phyloP scores from a whole-genome alignment of 1,139 yeast species.

The Kurtzmaniella natalensis region DNA sequence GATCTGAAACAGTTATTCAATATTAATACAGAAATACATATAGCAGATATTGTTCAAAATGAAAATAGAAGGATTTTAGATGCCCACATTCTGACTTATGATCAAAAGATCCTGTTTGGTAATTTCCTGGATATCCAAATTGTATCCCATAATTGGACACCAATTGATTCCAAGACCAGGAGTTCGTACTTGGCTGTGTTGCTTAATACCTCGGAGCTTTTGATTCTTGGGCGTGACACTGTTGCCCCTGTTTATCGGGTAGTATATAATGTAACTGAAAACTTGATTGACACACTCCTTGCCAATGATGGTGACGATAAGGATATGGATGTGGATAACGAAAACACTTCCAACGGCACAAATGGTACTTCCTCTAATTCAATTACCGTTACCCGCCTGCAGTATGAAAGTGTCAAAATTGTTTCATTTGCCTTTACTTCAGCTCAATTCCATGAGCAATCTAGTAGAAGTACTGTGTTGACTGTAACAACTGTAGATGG shows the following conservation, averaged over 20 bases:
- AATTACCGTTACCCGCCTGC: constrained; percentile 9
- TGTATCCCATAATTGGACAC: constrained; percentile 35
- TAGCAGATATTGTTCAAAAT: constrained; percentile 24
- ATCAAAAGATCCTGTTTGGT: constrained; percentile 26
- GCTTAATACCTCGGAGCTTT: constrained; percentile 37
- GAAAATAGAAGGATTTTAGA: constrained; percentile 28
- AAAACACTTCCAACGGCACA: too few relatives aligned
- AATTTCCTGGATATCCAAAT: constrained; percentile 31
- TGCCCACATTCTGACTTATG: constrained; percentile 23
- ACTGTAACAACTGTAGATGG: background rate
- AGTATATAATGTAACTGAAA: constrained; percentile 24
- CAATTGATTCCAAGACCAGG: constrained; percentile 18
- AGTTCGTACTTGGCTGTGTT: constrained; percentile 32
- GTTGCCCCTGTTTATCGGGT: constrained; percentile 20
- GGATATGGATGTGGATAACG: too few relatives aligned
- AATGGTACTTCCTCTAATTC: too few relatives aligned
- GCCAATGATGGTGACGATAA: constrained; percentile 10
- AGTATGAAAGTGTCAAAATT: constrained; percentile 22
- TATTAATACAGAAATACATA: constrained; percentile 22
- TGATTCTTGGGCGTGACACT: constrained; percentile 26
- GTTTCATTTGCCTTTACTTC: constrained; percentile 24
- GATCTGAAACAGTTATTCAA: constrained; percentile 28
- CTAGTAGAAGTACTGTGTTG: too few relatives aligned
- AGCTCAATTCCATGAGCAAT: background rate
- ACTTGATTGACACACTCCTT: constrained; percentile 17